These are phyloP conservation scores for Chaetomiaceae sp. DNA, from an alignment of 2,329 filamentous ascomycete species.

Conservation along the genomic window DNA sequence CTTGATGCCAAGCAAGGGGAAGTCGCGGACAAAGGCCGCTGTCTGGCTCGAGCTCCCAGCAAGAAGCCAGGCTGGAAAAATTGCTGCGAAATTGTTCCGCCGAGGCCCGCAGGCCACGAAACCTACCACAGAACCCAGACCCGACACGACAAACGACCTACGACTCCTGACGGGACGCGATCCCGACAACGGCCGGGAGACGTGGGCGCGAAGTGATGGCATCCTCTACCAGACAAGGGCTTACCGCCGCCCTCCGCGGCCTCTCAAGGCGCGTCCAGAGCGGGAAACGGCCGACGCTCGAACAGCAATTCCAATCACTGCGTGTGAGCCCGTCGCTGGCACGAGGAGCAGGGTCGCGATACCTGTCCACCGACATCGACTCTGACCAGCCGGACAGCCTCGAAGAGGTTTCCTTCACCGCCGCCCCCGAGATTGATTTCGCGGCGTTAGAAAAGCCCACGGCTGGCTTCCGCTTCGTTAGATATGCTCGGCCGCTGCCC, in stretches of 20 bases:
- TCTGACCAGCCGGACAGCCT: neutral
- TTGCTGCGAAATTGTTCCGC: slow-evolving; percentile 19
- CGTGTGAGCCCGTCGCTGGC: slow-evolving; percentile 7
- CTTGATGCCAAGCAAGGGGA: neutral
- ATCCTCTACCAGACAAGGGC: slow-evolving; percentile 19
- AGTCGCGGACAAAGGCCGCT: neutral
- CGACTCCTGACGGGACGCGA: slow-evolving; percentile 10
- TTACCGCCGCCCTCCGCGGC: slow-evolving; percentile 21
- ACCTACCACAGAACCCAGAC: neutral
- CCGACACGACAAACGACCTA: no score
- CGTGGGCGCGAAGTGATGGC: slow-evolving; percentile 22
- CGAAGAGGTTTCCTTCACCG: neutral
- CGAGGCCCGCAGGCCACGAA: slow-evolving; percentile 4
- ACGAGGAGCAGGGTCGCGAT: slow-evolving; percentile 6
- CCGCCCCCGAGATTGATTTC: slow-evolving; percentile 18
- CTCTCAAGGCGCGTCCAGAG: slow-evolving; percentile 9
- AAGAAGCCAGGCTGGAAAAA: slow-evolving; percentile 13
- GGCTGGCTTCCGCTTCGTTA: slow-evolving; percentile 18
- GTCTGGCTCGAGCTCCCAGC: slow-evolving; percentile 14
- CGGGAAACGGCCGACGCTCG: slow-evolving; percentile 17
- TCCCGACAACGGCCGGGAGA: slow-evolving; percentile 19
- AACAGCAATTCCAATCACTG: slow-evolving; percentile 22
- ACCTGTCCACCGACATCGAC: slow-evolving; percentile 16
- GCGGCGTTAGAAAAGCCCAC: slow-evolving; percentile 28
- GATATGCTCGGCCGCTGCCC: slow-evolving; percentile 69